Evolutionary conservation across 257 asterid genomes (phyloP).

Genomic region (Phtheirospermum japonicum): DNA sequence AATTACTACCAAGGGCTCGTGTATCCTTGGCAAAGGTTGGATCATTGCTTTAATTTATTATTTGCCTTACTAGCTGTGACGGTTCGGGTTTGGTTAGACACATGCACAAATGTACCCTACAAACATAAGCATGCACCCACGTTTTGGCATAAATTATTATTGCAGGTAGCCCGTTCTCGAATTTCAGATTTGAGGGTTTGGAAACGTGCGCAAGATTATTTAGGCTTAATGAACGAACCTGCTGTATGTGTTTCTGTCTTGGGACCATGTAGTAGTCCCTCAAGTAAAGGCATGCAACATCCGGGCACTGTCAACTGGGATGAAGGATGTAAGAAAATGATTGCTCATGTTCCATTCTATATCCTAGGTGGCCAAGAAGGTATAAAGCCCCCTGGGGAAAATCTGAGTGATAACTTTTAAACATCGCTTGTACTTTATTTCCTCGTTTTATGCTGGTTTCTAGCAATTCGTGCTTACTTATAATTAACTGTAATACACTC

Average conservation of each 20-base stretch:
- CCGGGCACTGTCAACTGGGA: conserved; percentile 87
- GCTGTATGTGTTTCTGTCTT: conserved; percentile 78
- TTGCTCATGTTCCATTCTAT: conserved; percentile 80
- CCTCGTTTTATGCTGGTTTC: no score
- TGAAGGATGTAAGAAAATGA: conserved; percentile 65
- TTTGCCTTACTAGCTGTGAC: no score
- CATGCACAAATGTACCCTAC: no score
- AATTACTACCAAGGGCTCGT: conserved; percentile 81
- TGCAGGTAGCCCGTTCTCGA: conserved; percentile 72
- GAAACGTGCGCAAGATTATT: conserved; percentile 80
- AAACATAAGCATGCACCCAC: no score
- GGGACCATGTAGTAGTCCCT: conserved; percentile 58
- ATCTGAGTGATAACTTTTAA: background rate
- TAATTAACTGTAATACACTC: no score
- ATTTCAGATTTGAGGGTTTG: conserved; percentile 77
- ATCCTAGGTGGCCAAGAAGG: conserved; percentile 82
- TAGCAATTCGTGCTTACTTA: no score
- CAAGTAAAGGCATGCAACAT: conserved; percentile 44
- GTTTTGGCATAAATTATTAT: no score
- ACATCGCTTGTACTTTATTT: background rate
- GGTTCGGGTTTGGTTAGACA: no score
- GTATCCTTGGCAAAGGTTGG: conserved; percentile 76
- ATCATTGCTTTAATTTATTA: no score
- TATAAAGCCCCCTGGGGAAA: conserved; percentile 18
- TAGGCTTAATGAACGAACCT: conserved; percentile 88